Conservation (phyloP, 106 monocot genomes). For the Dactylorhiza incarnata region DNA sequence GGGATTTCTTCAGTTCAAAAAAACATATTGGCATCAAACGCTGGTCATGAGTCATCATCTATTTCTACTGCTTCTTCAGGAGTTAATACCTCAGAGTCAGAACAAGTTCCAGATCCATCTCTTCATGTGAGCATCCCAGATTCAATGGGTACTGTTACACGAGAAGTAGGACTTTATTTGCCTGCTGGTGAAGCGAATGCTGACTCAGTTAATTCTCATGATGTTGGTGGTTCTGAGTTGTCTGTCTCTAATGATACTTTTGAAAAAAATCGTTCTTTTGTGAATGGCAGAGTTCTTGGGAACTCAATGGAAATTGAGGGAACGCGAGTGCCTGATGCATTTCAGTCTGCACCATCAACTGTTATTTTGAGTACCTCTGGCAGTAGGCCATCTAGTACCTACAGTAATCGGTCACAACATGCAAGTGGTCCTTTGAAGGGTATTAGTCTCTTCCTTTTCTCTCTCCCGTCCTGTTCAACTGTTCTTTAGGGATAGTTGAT, state of each 20-base stretch:
- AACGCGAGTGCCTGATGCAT: constrained; percentile 3
- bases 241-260: background rate
- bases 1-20: constrained; percentile 3
- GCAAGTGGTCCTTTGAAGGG: constrained; percentile 15
- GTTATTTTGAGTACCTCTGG: constrained; percentile 7
- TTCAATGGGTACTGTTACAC: constrained; percentile 6
- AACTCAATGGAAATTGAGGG: constrained; percentile 12
- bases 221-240: constrained; percentile 11
- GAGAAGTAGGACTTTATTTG: constrained; percentile 2
- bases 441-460: background rate
- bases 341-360: constrained; percentile 6
- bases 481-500: too few species aligned
- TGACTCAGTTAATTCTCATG: constrained; percentile 12
- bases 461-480: too few species aligned
- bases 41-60: background rate
- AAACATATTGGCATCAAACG: background rate
- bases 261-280: constrained; percentile 6
- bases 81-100: constrained; percentile 6
- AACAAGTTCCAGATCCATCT: constrained; percentile 10
- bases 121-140: constrained; percentile 8
- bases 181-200: background rate
- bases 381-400: constrained; percentile 25
- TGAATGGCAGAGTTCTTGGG: constrained; percentile 8
- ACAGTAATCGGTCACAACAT: constrained; percentile 17
- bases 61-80: constrained; percentile 3